phyloP scores from a whole-genome alignment of 306 rosid species.

The Phaseolus lunatus region DNA sequence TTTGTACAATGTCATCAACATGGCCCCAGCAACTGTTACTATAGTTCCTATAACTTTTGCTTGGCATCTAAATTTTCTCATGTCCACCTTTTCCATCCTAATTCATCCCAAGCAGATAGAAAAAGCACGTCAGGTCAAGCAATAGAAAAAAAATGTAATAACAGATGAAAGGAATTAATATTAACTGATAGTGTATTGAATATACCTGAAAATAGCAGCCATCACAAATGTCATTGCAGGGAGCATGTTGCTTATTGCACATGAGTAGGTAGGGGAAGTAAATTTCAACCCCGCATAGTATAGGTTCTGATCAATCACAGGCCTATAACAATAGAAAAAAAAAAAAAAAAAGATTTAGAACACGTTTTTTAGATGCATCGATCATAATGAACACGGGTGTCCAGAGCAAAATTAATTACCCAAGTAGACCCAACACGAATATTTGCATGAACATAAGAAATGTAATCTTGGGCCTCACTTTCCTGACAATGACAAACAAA shows the following conservation, averaged over 20 bases:
- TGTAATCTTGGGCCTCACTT: conserved; percentile 84
- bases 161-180: background rate
- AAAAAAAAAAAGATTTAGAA: background rate
- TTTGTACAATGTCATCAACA: conserved; percentile 93
- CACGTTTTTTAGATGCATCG: background rate
- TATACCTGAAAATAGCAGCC: conserved; percentile 88
- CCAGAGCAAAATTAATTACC: conserved; percentile 56
- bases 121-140: conserved; percentile 36
- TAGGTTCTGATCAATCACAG: conserved; percentile 91
- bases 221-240: conserved; percentile 93
- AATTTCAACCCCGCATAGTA: conserved; percentile 85
- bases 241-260: conserved; percentile 89
- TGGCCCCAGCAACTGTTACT: conserved; percentile 84
- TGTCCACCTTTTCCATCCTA: conserved; percentile 85
- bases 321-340: conserved; percentile 54
- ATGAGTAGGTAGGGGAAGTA: conserved; percentile 88
- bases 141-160: background rate
- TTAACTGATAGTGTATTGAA: background rate
- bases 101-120: conserved; percentile 3
- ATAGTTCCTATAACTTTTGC: conserved; percentile 86
- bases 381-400: background rate
- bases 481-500: conserved; percentile 55
- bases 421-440: conserved; percentile 85
- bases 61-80: conserved; percentile 65
- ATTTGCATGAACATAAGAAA: conserved; percentile 71